Conservation (phyloP, 129 eudicot genomes). For the Escallonia herrerae region DNA sequence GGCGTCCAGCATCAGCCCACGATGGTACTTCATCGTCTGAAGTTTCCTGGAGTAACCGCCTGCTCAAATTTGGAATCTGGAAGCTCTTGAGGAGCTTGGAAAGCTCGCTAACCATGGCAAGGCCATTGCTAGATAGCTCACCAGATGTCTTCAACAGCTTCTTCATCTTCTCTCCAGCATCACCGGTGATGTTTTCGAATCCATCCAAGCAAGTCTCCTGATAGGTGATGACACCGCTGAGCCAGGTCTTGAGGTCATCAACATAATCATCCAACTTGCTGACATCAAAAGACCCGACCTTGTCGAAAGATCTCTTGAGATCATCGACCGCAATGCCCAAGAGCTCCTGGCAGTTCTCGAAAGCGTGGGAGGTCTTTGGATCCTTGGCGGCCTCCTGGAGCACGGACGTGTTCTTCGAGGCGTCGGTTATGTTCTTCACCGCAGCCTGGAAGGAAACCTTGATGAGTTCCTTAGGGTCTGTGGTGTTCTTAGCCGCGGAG, state of each 20-base stretch:
- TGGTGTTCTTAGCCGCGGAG: constrained; percentile 18
- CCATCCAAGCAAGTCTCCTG: constrained; percentile 75
- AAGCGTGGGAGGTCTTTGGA: constrained; percentile 34
- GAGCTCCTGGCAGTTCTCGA: constrained; percentile 39
- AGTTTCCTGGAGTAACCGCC: constrained; percentile 20
- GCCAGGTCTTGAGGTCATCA: constrained; percentile 58
- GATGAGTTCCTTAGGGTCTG: constrained; percentile 51
- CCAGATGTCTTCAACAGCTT: constrained; percentile 24
- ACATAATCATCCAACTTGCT: constrained; percentile 22
- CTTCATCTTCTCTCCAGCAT: constrained; percentile 46
- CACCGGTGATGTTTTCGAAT: constrained; percentile 60
- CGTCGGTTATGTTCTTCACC: constrained; percentile 18
- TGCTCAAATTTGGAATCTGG: not conserved
- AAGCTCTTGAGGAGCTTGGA: not conserved
- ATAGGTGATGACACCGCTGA: constrained; percentile 54
- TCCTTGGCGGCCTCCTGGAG: constrained; percentile 44
- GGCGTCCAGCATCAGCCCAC: constrained; percentile 20
- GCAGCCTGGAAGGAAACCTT: constrained; percentile 38
- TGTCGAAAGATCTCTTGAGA: constrained; percentile 47
- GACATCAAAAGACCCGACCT: constrained; percentile 24
- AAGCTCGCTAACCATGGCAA: constrained; percentile 48
- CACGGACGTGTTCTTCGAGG: constrained; percentile 22
- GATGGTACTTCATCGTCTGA: constrained; percentile 11
- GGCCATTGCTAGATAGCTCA: constrained; percentile 51
- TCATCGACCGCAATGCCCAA: constrained; percentile 49